phyloP scores from a whole-genome alignment of 2,329 filamentous ascomycete species.

The Pezicula carpinea region DNA sequence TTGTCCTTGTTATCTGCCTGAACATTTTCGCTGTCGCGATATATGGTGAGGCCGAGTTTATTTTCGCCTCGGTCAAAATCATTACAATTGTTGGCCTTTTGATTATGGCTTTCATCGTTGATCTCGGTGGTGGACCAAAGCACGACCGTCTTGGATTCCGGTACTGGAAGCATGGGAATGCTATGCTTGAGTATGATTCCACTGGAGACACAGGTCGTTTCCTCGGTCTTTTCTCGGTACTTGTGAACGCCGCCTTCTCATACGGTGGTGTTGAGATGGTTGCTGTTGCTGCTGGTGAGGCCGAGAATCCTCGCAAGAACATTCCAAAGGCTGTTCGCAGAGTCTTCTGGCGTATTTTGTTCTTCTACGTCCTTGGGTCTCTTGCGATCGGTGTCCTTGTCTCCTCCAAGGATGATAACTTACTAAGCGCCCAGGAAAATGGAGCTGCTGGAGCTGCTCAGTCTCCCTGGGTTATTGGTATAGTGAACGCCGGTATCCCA shows the following conservation, averaged over 20 bases:
- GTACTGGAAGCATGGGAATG: conserved; percentile 62
- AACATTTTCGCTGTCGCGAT: conserved; percentile 55
- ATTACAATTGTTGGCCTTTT: conserved; percentile 61
- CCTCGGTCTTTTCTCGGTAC: conserved; percentile 58
- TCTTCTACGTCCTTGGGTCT: conserved; percentile 71
- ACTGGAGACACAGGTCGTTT: conserved; percentile 62
- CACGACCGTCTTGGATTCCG: conserved; percentile 69
- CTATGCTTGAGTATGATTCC: conserved; percentile 62
- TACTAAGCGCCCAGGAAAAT: conserved; percentile 57
- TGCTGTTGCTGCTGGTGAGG: conserved; percentile 56
- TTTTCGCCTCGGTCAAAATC: conserved; percentile 52
- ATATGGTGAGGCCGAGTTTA: conserved; percentile 60
- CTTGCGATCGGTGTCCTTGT: conserved; percentile 69
- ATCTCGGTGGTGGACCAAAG: conserved; percentile 76
- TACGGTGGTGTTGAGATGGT: conserved; percentile 42
- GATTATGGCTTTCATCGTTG: conserved; percentile 74
- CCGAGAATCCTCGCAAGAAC: conserved; percentile 63
- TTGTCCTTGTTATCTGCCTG: conserved; percentile 30
- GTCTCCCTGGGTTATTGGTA: conserved; percentile 63
- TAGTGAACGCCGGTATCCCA: conserved; percentile 59
- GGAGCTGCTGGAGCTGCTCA: conserved; percentile 63
- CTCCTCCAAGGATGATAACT: conserved; percentile 59
- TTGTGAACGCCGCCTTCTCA: conserved; percentile 44
- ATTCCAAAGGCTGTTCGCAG: conserved; percentile 73
- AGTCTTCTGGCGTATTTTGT: conserved; percentile 72